A percentile compares a stretch with the other conserved stretches of the same genome.
These are phyloP conservation scores for Pyrenophora seminiperda DNA, from an alignment of 2,329 filamentous ascomycete species.

Conservation along the genomic window DNA sequence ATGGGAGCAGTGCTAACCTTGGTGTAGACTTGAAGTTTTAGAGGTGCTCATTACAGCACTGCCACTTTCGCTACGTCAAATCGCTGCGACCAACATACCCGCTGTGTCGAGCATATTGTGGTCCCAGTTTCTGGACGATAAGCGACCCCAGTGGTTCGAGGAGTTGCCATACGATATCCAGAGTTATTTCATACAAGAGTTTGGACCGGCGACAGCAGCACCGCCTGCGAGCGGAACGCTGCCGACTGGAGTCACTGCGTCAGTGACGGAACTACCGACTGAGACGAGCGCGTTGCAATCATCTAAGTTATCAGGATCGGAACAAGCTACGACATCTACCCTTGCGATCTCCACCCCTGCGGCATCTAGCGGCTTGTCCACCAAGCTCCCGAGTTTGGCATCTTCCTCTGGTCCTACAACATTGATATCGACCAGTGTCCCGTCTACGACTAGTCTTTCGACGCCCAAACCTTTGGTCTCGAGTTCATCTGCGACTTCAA, in stretches of 20 bases:
- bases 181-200: conserved; percentile 40
- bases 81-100: conserved; percentile 45
- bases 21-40: conserved; percentile 39
- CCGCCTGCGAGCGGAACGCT: conserved; percentile 11
- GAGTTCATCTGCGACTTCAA: conserved; percentile 11
- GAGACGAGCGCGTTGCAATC: conserved; percentile 10
- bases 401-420: not conserved
- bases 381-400: not conserved
- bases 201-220: conserved; percentile 40
- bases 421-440: conserved; percentile 2
- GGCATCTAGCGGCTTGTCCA: conserved; percentile 1
- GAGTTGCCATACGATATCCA: conserved; percentile 43
- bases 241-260: conserved; percentile 8
- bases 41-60: conserved; percentile 44
- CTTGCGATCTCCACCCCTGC: not conserved
- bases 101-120: conserved; percentile 44
- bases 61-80: conserved; percentile 41
- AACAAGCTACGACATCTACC: not conserved
- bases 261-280: conserved; percentile 5
- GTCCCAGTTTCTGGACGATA: conserved; percentile 42
- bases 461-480: conserved; percentile 2
- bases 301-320: conserved; percentile 1
- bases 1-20: conserved; percentile 10
- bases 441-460: not conserved
- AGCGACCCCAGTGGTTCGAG: conserved; percentile 42